Evolutionary conservation across 257 asterid species (phyloP), one percentile per base, ranked within the genome.

Genomic region (Plectranthus barbatus): DNA sequence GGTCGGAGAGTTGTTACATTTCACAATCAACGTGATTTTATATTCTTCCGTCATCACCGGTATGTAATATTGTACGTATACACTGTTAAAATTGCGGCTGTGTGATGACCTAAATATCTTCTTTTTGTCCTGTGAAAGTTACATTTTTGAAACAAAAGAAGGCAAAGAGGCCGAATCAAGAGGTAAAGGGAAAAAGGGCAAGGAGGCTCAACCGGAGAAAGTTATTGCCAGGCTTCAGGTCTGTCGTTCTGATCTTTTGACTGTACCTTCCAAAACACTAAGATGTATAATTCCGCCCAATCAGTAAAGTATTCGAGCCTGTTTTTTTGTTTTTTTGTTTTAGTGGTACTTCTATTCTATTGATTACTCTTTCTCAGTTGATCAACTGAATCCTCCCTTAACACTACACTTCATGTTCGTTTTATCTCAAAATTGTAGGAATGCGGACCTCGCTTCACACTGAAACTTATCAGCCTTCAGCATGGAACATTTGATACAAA

Each of bases 11-110:
- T 89, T 63, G 97, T 85, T 67, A 89, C 97, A 29, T 92, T 92
- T 46, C 99, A 89, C 83, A 89, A 92, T 72, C 99, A 92, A 66
- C 96, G 99, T 57, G 99, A 89, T 70, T 92, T 84, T 64, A 79
- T 92, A 69, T 92, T 92, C 71, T 89, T 92, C 84, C 96, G 96
- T 42, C 97, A 89, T 76, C 96, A 86, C 60, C 91, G 99, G 95
- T 91, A 21, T 68, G 74, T 44, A 50, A 24, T 48, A 42, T 66
- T 42, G 26, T 36, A 68, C 15, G 21, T 50, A 36, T 54, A 48
- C 48, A 6, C 8, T 49, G 33, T 48, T 56, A 10, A 23, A 5
- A 23, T 21, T 62, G 7, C 20, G 8, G 18, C 37, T 57, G 37
- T 58, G 3, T 29, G 23, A 19, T 51, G 49, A 19, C 68, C 59